Conservation (phyloP, 768 basidiomycete genomes). For the Boletus fagicola region DNA sequence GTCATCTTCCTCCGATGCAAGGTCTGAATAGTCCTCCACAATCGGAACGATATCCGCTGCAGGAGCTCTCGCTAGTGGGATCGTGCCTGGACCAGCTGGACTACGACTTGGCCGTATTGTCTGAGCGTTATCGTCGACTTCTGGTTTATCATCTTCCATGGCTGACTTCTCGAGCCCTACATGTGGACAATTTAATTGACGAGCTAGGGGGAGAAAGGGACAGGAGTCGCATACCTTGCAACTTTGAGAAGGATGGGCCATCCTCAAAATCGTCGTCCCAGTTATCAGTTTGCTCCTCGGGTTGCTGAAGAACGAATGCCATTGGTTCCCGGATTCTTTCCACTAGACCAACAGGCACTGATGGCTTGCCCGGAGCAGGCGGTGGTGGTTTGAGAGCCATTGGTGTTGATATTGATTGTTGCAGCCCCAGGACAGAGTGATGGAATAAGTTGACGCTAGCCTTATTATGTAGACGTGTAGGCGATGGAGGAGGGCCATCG, state of each 20-base stretch:
- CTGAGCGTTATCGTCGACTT: conserved; percentile 70
- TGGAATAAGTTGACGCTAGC: conserved; percentile 28
- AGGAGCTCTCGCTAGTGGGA: conserved; percentile 61
- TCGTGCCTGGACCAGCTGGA: conserved; percentile 50
- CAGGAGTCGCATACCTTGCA: conserved; percentile 48
- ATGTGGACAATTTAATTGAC: background rate
- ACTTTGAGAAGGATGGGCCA: conserved; percentile 82
- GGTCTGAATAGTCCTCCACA: conserved; percentile 90
- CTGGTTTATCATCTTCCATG: conserved; percentile 53
- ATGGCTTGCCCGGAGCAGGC: conserved; percentile 19
- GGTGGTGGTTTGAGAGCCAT: conserved; percentile 24
- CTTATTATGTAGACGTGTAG: conserved; percentile 36
- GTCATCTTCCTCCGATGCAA: conserved; percentile 78
- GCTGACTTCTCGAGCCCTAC: conserved; percentile 63
- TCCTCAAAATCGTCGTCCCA: conserved; percentile 99
- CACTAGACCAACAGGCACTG: conserved; percentile 31
- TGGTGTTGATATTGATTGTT: conserved; percentile 36
- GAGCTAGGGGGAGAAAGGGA: background rate
- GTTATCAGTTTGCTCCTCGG: conserved; percentile 88
- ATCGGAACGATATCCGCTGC: conserved; percentile 62
- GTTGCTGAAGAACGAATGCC: conserved; percentile 64
- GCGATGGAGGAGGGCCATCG: conserved; percentile 46
- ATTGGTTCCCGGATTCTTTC: conserved; percentile 52
- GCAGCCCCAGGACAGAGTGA: conserved; percentile 34
- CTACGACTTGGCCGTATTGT: conserved; percentile 78